A percentile compares a stretch with the other conserved stretches of the same genome.
phyloP scores from a whole-genome alignment of 371 early-diverging fungal genomes.

The Parasitella parasitica region DNA sequence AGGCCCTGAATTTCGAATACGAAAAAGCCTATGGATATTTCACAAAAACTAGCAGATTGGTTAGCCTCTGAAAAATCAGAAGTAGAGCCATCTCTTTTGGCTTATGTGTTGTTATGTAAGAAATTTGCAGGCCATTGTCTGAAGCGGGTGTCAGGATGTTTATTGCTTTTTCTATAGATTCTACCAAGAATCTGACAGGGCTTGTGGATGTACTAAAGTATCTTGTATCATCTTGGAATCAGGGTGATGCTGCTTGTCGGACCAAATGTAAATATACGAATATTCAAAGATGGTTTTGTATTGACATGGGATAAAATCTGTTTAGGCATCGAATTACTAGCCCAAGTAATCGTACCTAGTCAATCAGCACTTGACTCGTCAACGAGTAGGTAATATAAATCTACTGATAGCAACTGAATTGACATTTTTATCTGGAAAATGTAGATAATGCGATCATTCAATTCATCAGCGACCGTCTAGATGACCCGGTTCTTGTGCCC shows the following conservation, averaged over 20 bases:
- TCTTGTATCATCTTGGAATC: constrained; percentile 15
- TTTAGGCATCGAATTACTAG: constrained; percentile 31
- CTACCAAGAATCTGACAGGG: constrained; percentile 20
- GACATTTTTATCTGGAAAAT: background rate
- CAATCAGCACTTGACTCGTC: constrained; percentile 16
- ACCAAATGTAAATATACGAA: constrained; percentile 12
- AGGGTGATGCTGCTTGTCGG: constrained; percentile 5
- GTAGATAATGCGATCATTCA: constrained; percentile 15
- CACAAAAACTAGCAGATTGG: constrained; percentile 22
- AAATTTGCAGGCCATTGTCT: background rate
- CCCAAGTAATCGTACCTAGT: constrained; percentile 31
- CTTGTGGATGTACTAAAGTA: constrained; percentile 9
- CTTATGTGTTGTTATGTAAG: constrained; percentile 33
- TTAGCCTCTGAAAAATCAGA: constrained; percentile 25
- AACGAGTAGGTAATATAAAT: constrained; percentile 12
- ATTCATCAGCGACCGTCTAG: constrained; percentile 7
- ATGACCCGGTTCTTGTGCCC: background rate
- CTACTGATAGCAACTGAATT: background rate
- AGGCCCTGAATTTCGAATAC: background rate
- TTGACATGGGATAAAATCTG: background rate
- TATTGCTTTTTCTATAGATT: constrained; percentile 7
- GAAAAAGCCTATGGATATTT: constrained; percentile 10
- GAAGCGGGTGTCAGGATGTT: background rate
- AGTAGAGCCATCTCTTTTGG: constrained; percentile 34
- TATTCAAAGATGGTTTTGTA: background rate